Base-by-base conservation (phyloP, 139 green algal species). In the Volvox reticuliferus region DNA sequence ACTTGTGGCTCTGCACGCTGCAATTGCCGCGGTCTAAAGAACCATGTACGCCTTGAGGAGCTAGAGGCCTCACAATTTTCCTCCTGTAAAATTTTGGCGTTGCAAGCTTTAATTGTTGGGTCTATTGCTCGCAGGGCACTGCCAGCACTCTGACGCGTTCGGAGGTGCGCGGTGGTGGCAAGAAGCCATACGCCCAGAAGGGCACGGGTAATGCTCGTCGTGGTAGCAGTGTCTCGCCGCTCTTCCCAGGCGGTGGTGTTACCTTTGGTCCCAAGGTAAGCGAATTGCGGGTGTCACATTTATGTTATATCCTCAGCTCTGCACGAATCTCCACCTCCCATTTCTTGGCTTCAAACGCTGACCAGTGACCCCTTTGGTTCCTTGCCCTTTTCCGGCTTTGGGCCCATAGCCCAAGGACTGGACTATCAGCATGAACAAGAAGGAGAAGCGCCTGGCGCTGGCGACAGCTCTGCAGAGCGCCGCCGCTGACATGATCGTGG, bases 391-490 rank as follows among this genome's bases (percentile, higher is more conserved):
- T 16, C 16, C 65, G 22, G 67, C 63, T 81, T 20, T 35, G 30
- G 16, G 26, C 32, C 24, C 73, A 65, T 96, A 98, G 97, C 98
- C 98, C 77, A 97, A 96, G 80, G 98, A 99, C 94, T 99, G 97
- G 97, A 96, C 87, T 69, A 98, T 99, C 93, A 98, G 96, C 89
- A 99, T 99, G 97, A 99, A 99, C 97, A 99, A 99, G 94, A 99
- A 99, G 96, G 98, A 99, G 96, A 95, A 95, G 44, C 96, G 96
- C 35, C 93, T 99, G 35, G 98, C 98, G 2, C 89, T 99, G 79
- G 96, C 96, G 44, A 99, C 98, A 61, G 98, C 98, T 19, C 91
- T 99, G 80, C 97, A 99, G 93, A 97, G 88, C 83, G 98, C 98
- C 5, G 96, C 97, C 13, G 86, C 30, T 19, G 96, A 97, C 92